Percentiles rank a stretch among this genome's conserved stretches.
These are phyloP conservation scores for Schizosaccharomyces cryophilus DNA, from an alignment of 805 yeast species.

Conservation along the genomic window DNA sequence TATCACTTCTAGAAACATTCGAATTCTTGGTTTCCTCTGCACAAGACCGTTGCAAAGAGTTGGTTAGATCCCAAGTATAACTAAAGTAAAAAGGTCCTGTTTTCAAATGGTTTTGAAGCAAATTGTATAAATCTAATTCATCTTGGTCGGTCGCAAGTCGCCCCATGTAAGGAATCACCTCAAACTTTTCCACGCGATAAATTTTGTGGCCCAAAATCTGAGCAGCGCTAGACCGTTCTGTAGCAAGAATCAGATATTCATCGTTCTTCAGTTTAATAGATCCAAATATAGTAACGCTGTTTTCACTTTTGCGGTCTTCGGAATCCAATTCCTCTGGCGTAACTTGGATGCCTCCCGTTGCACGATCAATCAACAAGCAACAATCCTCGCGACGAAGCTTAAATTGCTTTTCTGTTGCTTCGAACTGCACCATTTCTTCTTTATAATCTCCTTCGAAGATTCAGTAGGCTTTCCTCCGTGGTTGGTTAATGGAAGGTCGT, in stretches of 20 bases:
- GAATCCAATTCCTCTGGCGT: not conserved
- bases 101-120: constrained; percentile 42
- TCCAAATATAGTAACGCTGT: constrained; percentile 19
- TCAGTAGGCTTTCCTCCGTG: too few relatives aligned
- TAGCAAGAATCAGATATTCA: constrained; percentile 47
- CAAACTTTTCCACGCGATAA: constrained; percentile 26
- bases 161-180: constrained; percentile 23
- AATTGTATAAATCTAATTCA: constrained; percentile 23
- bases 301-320: not conserved
- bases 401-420: not conserved
- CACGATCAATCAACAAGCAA: not conserved
- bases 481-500: too few relatives aligned
- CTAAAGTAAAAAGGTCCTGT: constrained; percentile 49
- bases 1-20: constrained; percentile 21
- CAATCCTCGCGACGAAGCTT: constrained; percentile 1
- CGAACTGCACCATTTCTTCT: not conserved
- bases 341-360: not conserved
- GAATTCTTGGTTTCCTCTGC: not conserved
- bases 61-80: constrained; percentile 59
- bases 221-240: constrained; percentile 40
- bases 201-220: constrained; percentile 30
- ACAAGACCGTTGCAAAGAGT: constrained; percentile 33
- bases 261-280: constrained; percentile 40
- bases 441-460: not conserved
- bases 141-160: constrained; percentile 12